Evolutionary conservation across 1,284 basidiomycete genomes (phyloP).

Genomic region (Hypsizygus ulmarius): DNA sequence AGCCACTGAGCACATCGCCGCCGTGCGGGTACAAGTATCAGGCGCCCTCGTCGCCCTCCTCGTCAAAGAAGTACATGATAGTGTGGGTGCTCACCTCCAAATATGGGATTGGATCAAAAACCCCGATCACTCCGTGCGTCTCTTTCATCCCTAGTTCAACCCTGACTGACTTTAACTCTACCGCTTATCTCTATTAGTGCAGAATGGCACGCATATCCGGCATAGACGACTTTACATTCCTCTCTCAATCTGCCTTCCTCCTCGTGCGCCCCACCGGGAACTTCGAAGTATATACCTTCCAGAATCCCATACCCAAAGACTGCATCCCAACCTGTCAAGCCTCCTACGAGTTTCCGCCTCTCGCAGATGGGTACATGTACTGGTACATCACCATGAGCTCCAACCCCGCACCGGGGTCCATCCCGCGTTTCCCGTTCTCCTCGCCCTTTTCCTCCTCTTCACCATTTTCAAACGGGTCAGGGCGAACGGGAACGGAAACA

Average conservation of each 20-base stretch:
- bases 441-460: no score
- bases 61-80: slow-evolving; percentile 42
- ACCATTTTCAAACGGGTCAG: neutral
- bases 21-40: slow-evolving; percentile 46
- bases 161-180: neutral
- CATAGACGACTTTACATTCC: slow-evolving; percentile 52
- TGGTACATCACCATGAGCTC: slow-evolving; percentile 50
- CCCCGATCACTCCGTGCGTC: slow-evolving; percentile 36
- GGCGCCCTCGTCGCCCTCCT: slow-evolving; percentile 45
- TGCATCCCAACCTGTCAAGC: slow-evolving; percentile 32
- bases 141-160: neutral
- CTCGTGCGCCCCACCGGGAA: slow-evolving; percentile 41
- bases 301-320: slow-evolving; percentile 30
- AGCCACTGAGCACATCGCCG: slow-evolving; percentile 34
- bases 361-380: slow-evolving; percentile 41
- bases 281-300: slow-evolving; percentile 47
- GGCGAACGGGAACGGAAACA: neutral
- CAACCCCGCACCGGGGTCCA: slow-evolving; percentile 40
- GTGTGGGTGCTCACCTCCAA: slow-evolving; percentile 37
- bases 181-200: slow-evolving; percentile 29
- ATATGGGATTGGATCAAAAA: slow-evolving; percentile 47
- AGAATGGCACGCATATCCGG: slow-evolving; percentile 33
- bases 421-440: slow-evolving; percentile 20
- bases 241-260: slow-evolving; percentile 43
- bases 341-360: slow-evolving; percentile 40